Conservation (phyloP, 306 rosid genomes). For the Coriaria nepalensis region DNA sequence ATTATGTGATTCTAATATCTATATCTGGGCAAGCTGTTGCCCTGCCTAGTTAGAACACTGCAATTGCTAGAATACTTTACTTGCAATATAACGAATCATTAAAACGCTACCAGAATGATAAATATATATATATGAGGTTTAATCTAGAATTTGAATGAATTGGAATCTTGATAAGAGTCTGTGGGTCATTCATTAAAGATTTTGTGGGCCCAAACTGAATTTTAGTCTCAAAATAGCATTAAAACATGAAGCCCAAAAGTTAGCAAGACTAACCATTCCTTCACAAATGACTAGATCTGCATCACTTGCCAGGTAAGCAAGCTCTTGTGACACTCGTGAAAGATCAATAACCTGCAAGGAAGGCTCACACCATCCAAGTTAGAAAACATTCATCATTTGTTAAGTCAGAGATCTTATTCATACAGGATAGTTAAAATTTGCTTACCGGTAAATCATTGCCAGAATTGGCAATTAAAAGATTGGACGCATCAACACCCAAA, state of each 20-base stretch:
- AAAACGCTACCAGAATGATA: no score
- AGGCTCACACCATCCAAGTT: constrained; percentile 2
- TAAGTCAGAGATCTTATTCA: not conserved
- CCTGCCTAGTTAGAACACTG: no score
- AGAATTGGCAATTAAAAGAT: constrained; percentile 70
- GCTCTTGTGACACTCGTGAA: constrained; percentile 65
- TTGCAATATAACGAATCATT: no score
- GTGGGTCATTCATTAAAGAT: no score
- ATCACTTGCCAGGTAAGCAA: constrained; percentile 73
- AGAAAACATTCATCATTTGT: not conserved
- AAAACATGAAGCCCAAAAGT: not conserved
- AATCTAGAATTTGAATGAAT: no score
- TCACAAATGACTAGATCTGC: constrained; percentile 83
- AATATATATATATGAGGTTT: no score
- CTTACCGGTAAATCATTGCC: constrained; percentile 98
- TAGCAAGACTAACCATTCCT: constrained; percentile 77
- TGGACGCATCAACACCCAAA: constrained; percentile 59
- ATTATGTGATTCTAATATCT: no score
- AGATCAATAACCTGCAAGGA: constrained; percentile 76
- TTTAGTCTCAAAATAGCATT: no score
- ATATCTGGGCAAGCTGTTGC: no score
- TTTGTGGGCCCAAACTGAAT: no score
- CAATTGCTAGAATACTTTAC: no score
- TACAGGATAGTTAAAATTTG: constrained; percentile 8
- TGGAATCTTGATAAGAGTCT: no score